Evolutionary conservation across 1,284 basidiomycete species (phyloP), one percentile per base, ranked within the genome.

Genomic region (Puccinia polysora): DNA sequence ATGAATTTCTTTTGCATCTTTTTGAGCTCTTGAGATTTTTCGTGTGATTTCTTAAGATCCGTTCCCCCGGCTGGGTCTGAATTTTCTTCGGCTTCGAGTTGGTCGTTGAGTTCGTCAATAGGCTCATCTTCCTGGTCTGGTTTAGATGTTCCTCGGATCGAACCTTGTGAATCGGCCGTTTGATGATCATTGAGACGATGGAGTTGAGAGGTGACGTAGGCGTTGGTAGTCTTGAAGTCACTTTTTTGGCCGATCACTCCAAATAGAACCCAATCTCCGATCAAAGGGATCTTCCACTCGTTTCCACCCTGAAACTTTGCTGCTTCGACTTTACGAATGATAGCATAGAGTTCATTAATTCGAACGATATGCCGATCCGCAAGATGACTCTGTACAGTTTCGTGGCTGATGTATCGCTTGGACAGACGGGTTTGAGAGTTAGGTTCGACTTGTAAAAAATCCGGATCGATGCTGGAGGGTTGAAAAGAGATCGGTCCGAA

Each of bases 221-320:
- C 75, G 45, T 71, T 75, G 10, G 76, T 88, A 75, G 86, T 83
- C 74, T 85, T 86, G 75, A 91, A 81, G 23, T 86, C 86, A 3
- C 89, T 87, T 38, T 90, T 86, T 80, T 93, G 90, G 3, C 90
- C 91, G 25, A 95, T 85, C 6, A 93, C 90, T 1, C 89, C 91
- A 65, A 95, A 89, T 7, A 89, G 89, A 55, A 94, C 85, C 88
- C 89, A 97, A 80, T 97, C 95, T 1, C 90, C 89, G 4, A 86
- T 85, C 3, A 97, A 87, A 1, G 94, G 94, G 0, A 98, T 85
- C 63, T 96, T 91, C 80, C 92, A 94, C 15, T 87, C 87, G 69
- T 88, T 86, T 2, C 67, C 67, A 14, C 67, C 56, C 47, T 59
- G 55, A 28, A 58, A 71, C n/a, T 36, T 43, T 75, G 89, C 88